Evolutionary conservation across 2,329 filamentous ascomycete genomes (phyloP).

Genomic region (Neoscytalidium dimidiatum): DNA sequence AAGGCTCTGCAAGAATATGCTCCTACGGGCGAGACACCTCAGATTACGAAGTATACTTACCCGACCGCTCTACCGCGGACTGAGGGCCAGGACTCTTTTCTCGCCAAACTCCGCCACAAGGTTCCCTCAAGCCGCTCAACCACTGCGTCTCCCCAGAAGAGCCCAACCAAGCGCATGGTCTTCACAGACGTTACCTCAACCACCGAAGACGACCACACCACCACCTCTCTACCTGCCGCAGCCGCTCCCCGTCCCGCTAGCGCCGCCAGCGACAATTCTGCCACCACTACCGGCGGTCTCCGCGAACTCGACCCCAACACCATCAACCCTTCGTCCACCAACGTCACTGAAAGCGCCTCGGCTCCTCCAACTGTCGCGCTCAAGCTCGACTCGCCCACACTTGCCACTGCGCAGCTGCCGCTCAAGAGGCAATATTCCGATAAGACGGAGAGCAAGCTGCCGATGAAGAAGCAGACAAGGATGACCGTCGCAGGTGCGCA

Average conservation of each 20-base stretch:
- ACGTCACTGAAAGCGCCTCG: conserved; percentile 26
- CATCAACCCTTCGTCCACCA: conserved; percentile 32
- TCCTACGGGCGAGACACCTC: conserved; percentile 82
- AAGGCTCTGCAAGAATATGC: conserved; percentile 76
- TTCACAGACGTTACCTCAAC: conserved; percentile 50
- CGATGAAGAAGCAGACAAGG: conserved; percentile 38
- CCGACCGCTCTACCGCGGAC: conserved; percentile 79
- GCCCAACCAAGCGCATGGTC: conserved; percentile 54
- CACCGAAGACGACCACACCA: conserved; percentile 29
- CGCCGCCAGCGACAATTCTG: conserved; percentile 27
- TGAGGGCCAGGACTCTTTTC: conserved; percentile 58
- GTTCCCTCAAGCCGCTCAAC: conserved; percentile 26
- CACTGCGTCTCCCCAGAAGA: conserved; percentile 33
- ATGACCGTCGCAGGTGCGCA: conserved; percentile 45
- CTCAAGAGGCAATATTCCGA: conserved; percentile 47
- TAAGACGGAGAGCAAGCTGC: conserved; percentile 43
- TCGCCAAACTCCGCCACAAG: conserved; percentile 48
- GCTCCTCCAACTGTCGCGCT: conserved; percentile 29
- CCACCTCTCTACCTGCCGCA: conserved; percentile 21
- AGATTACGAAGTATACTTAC: conserved; percentile 79
- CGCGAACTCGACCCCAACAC: conserved; percentile 53
- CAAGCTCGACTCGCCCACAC: conserved; percentile 6
- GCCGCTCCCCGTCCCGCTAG: conserved; percentile 19
- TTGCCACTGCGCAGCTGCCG: conserved; percentile 37
- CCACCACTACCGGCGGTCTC: conserved; percentile 34